Evolutionary conservation across 1,284 basidiomycete species (phyloP), one percentile per base, ranked within the genome.

Genomic region (Psilocybe mexicana): DNA sequence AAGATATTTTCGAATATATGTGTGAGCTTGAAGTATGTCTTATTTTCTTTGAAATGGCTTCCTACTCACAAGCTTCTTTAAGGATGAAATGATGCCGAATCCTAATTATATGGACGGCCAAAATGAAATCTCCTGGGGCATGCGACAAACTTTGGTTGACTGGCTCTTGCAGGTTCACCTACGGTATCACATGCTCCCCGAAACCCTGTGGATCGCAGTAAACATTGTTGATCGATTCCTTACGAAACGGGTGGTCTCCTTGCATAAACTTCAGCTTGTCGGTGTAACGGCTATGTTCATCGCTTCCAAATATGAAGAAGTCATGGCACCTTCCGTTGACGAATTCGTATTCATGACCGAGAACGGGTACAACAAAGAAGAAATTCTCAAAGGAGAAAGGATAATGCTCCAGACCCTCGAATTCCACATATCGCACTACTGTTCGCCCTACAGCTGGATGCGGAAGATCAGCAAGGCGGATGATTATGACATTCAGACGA

Each of bases 391-490:
- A 76, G 96, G 96, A 71, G 96, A 98, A 75, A 88, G 94, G 48
- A 98, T 99, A 71, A 89, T 99, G 68, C 80, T 97, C 58, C 88
- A 92, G 75, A 94, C 94, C 43, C 86, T 99, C 58, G 94, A 98
- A 63, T 99, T 98, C 79, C 90, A 91, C 74, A 74, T 99, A 70
- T 98, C 96, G 57, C 88, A 94, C 58, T 99, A 99, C 78, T 99
- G 97, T 78, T 97, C 96, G 48, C 97, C 97, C 1, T 99, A 99
- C 79, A 96, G 93, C 71, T 99, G 97, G 97, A 95, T 99, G 80
- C 88, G 97, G 63, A 90, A 91, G 68, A 99, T 99, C 74, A 96
- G 93, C 80, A 98, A 96, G 75, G 97, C 97, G 28, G 97, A 99
- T 77, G 93, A 98, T 75, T 99, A 99, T 73, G 95, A 99, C 72